Base-by-base conservation (phyloP, 371 early-diverging fungal species). In the Entomophthora muscae region DNA sequence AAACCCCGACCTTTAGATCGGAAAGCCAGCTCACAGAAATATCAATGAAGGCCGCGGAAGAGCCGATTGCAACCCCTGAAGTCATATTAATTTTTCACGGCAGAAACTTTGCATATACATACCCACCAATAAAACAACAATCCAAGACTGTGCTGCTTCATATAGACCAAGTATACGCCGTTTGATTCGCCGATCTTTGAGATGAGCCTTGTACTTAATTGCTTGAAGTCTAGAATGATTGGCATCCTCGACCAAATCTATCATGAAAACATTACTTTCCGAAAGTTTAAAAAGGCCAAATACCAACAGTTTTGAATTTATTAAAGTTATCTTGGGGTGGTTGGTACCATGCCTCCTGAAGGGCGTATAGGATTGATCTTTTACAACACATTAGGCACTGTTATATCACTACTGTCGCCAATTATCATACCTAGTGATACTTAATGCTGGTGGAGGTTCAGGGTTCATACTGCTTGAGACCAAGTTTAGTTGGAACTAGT, bases 171-270 rank as follows among this genome's bases (percentile, higher is more conserved):
- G 79, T 78, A 0, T 80, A 81, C 29, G 72, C 69, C 79, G 84
- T 78, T 23, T 80, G 77, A 24, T 75, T 70, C 32, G n/a, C 66
- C 33, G 57, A 66, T 57, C 79, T 77, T 51, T 75, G 69, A 10
- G 68, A 66, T n/a, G 72, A 10, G 5, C 76, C 17, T 69, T 66
- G 26, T 71, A 71, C 66, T 83, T 72, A 10, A 83, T 64, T 17
- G 71, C 64, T 3, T 82, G 76, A 61, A 82, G 75, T 31, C 90
- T 75, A 58, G 82, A 80, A 60, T 84, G 76, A 64, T 84, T 82
- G 31, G 80, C 79, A 72, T 92, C 93, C 66, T 85, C 86, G 2
- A 93, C 87, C 95, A 93, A 95, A 71, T 95, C 90, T 84, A 72
- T 52, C 31, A 55, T 57, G 22, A 56, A 26, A 52, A 23, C 60